Conservation (phyloP, 2,329 filamentous ascomycete species). For the Colletotrichum sublineola region DNA sequence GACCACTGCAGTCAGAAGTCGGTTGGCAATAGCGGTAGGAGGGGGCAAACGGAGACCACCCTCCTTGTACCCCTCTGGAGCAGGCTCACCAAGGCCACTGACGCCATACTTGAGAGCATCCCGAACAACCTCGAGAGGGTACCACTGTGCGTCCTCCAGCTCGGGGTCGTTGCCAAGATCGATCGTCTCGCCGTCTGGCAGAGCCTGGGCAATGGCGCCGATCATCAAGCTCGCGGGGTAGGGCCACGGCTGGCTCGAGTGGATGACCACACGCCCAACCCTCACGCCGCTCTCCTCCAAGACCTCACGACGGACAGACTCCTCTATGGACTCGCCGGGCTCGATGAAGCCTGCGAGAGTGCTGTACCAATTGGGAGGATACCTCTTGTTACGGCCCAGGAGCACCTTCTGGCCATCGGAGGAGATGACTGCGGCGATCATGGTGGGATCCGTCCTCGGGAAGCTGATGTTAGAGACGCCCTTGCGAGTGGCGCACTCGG, state of each 20-base stretch:
- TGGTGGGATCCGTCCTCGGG: conserved; percentile 91
- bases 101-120: conserved; percentile 78
- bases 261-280: conserved; percentile 82
- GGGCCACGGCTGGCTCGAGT: conserved; percentile 89
- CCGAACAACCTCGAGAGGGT: conserved; percentile 82
- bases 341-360: conserved; percentile 91
- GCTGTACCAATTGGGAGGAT: conserved; percentile 87
- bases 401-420: conserved; percentile 82
- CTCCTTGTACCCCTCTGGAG: conserved; percentile 78
- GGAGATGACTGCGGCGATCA: conserved; percentile 94
- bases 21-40: conserved; percentile 90
- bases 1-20: conserved; percentile 83
- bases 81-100: conserved; percentile 74
- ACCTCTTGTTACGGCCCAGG: conserved; percentile 87
- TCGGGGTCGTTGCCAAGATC: conserved; percentile 90
- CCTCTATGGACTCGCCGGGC: conserved; percentile 86
- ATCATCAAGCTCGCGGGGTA: conserved; percentile 90
- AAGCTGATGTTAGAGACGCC: conserved; percentile 93
- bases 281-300: conserved; percentile 87
- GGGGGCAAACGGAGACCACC: conserved; percentile 86
- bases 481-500: conserved; percentile 82
- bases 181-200: conserved; percentile 83
- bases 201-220: conserved; percentile 86
- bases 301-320: conserved; percentile 85
- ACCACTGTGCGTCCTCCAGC: conserved; percentile 91